phyloP scores from a whole-genome alignment of 1,139 yeast genomes.

The Lizanozyma gosingica region DNA sequence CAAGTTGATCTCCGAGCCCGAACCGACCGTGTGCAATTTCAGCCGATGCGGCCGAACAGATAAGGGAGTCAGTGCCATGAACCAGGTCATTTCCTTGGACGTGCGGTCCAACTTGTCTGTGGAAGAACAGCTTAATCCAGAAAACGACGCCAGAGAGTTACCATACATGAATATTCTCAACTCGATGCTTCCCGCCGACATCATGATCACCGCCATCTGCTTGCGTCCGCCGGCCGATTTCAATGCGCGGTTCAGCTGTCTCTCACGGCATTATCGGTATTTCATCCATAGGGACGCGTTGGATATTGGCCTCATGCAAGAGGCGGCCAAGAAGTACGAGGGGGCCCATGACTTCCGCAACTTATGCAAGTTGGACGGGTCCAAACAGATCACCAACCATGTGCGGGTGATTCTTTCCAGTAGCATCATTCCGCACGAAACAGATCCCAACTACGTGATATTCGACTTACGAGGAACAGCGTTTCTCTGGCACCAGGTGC shows the following conservation, averaged over 20 bases:
- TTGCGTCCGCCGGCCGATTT: constrained; percentile 74
- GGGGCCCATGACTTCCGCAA: constrained; percentile 91
- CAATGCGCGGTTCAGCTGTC: constrained; percentile 90
- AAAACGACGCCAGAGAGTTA: constrained; percentile 56
- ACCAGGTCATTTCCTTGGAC: constrained; percentile 77
- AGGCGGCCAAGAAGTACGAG: constrained; percentile 55
- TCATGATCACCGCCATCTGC: constrained; percentile 73
- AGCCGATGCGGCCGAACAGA: constrained; percentile 97
- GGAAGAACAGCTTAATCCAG: constrained; percentile 49
- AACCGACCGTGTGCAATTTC: constrained; percentile 53
- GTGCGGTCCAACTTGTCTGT: constrained; percentile 59
- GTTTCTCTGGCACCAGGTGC: constrained; percentile 95
- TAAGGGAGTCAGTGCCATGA: constrained; percentile 93
- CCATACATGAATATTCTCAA: constrained; percentile 73
- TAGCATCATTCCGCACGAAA: constrained; percentile 28
- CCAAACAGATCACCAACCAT: constrained; percentile 81
- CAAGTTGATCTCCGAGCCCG: constrained; percentile 51
- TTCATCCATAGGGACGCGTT: constrained; percentile 50
- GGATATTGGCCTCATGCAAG: constrained; percentile 56
- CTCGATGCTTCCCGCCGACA: constrained; percentile 70
- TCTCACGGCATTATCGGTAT: constrained; percentile 76
- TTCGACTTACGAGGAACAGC: constrained; percentile 85
- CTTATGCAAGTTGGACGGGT: constrained; percentile 89
- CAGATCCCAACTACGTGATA: constrained; percentile 40
- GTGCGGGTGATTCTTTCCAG: constrained; percentile 48